Base-by-base conservation (phyloP, 495 filamentous ascomycete genomes). In the Alectoria sarmentosa region DNA sequence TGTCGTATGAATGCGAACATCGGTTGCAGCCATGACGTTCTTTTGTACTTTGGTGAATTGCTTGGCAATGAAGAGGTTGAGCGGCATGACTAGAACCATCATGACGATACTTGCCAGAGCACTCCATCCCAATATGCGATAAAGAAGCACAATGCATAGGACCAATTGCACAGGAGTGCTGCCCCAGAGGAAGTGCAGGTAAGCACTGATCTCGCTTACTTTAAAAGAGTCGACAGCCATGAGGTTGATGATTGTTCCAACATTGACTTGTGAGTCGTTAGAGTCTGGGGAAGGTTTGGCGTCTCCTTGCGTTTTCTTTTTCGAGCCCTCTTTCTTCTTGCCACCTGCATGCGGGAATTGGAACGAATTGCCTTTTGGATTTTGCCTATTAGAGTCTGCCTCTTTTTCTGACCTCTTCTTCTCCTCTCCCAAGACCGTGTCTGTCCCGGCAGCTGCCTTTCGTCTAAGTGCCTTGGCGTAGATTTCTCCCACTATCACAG, bases 161-260 rank as follows among this genome's bases (percentile, higher is more conserved):
- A 88, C 75, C 52, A 96, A 80, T 73, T 96, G 90, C 26, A 94
- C 86, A 0, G 92, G 92, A 11, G 91, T 89, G 67, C 86, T 86
- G 0, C 90, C 91, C 81, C 90, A 89, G 56, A 97, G 76, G 73
- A 92, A 96, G 73, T 97, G 92, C 55, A 96, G 75, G 71, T 97
- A 99, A 0, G 92, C 89, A 58, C 90, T 90, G 59, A 94, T 86
- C 74, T 97, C 92, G 61, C 90, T 90, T 59, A 98, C 89, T 76
- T 99, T 99, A 83, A 97, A 97, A 39, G 94, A 96, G 80, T 99
- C 95, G 61, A 99, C 95, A 14, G 95, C 87, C 95, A 99, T 99
- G 67, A 99, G 76, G 72, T 98, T 99, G 77, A 98, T 98, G 72
- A 99, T 96, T 30, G 92, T 94, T 64, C 95, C 95, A 63, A 92